Evolutionary conservation across 2,329 filamentous ascomycete genomes (phyloP), one percentile per base, ranked within the genome.

Genomic region (Orbilia oligospora): DNA sequence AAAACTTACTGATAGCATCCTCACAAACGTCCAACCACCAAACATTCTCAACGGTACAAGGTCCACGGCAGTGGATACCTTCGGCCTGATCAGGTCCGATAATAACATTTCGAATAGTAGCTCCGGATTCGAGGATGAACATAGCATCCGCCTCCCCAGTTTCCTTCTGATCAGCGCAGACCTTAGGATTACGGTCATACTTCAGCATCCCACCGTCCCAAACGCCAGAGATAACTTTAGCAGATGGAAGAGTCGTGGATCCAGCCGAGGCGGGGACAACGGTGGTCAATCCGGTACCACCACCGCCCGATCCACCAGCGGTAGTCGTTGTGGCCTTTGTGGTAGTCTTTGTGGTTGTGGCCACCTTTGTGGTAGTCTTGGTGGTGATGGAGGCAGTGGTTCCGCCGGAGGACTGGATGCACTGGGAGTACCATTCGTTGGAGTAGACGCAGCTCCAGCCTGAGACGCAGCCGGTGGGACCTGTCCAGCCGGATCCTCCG

Each of bases 131-230:
- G 14, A 78, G 67, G 64, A 78, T 78, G 75, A 85, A 85, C 79
- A 85, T 84, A 6, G 84, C 84, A 64, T 85, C 84, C 0, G 82
- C 81, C 64, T 87, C 84, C 20, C 85, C 86, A 20, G 85, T 86
- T 76, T 87, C 86, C 27, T 75, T 79, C 76, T 87, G 85, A 12
- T 84, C 86, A n/a, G 80, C 81, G 82, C 86, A 87, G 33, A 83
- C 83, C 8, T 83, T 83, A 58, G 82, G 83, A 73, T 83, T 85
- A 72, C 87, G 86, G 77, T 86, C 87, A 82, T 84, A 87, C 58
- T 84, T 83, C 81, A 85, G 84, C 86, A 88, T 87, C 20, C 84
- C 85, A 66, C 87, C 86, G 80, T 88, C 87, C 79, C 86, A 87
- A 30, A 80, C 82, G 27, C 83, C 84, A 33, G 71, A 71, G 67